phyloP scores from a whole-genome alignment of 179 eudicot species.

The Amaranthus tricolor region DNA sequence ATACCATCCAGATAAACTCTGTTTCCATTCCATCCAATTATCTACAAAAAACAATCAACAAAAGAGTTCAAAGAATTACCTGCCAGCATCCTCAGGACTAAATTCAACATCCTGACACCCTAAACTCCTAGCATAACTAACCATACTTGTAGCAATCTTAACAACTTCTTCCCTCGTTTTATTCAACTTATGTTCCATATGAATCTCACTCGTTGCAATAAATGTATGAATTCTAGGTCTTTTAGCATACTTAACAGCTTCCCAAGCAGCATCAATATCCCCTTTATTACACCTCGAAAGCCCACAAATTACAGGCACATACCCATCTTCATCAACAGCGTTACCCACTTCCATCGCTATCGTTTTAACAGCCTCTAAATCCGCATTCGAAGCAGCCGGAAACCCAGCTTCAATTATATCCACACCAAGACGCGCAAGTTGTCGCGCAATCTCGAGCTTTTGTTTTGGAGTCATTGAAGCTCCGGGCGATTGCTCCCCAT shows the following conservation, averaged over 20 bases:
- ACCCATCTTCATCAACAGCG: slow-evolving; percentile 42
- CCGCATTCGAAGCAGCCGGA: slow-evolving; percentile 78
- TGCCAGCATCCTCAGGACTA: slow-evolving; percentile 99
- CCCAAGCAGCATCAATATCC: slow-evolving; percentile 86
- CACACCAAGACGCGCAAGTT: slow-evolving; percentile 69
- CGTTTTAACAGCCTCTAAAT: slow-evolving; percentile 67
- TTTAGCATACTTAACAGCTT: slow-evolving; percentile 70
- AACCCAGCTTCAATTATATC: slow-evolving; percentile 94
- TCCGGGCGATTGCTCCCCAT: slow-evolving; percentile 95
- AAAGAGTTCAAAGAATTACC: slow-evolving; percentile 32
- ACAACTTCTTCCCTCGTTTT: slow-evolving; percentile 71
- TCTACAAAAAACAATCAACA: not conserved
- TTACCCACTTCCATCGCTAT: slow-evolving; percentile 74
- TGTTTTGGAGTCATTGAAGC: slow-evolving; percentile 86
- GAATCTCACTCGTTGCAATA: slow-evolving; percentile 90
- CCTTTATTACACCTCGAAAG: slow-evolving; percentile 74
- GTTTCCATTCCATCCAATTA: not conserved
- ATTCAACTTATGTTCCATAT: slow-evolving; percentile 82
- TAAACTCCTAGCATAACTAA: slow-evolving; percentile 79
- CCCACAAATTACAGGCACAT: slow-evolving; percentile 88
- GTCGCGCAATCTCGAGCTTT: slow-evolving; percentile 82
- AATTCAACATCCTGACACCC: slow-evolving; percentile 91
- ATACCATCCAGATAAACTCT: not conserved
- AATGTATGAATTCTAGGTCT: slow-evolving; percentile 85
- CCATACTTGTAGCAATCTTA: slow-evolving; percentile 78